Conservation (phyloP, 306 rosid genomes). For the Sicyos baderoa region DNA sequence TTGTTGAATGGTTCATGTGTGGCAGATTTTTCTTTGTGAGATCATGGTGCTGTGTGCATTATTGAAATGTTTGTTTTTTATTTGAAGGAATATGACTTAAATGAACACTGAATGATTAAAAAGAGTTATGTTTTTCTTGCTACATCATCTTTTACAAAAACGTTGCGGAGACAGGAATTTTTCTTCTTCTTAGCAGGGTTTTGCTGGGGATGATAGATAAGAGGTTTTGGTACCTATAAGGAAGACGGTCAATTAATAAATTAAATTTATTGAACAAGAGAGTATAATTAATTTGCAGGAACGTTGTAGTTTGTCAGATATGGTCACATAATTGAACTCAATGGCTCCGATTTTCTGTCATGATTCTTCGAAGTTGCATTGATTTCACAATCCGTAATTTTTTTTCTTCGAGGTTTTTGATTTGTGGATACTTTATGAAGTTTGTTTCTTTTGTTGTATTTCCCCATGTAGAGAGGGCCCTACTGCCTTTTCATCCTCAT, state of each 20-base stretch:
- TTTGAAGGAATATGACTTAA: conserved; percentile 2
- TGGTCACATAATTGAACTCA: not conserved
- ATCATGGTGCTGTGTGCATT: not conserved
- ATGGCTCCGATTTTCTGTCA: conserved; percentile 4
- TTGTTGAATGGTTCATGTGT: not conserved
- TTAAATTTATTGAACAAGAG: not conserved
- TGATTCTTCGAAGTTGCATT: not conserved
- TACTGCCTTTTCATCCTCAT: conserved; percentile 11
- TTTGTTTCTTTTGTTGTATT: not conserved
- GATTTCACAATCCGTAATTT: not conserved
- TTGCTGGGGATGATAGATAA: not conserved
- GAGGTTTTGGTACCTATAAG: not conserved
- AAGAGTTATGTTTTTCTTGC: not conserved
- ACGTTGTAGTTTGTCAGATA: conserved; percentile 14
- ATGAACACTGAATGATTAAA: not conserved
- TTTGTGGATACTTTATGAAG: conserved; percentile 5
- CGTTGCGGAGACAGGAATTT: not conserved
- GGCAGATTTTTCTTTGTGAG: not conserved
- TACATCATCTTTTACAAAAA: not conserved
- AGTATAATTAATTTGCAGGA: not conserved
- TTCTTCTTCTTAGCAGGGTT: not conserved
- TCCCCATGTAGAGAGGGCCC: not conserved
- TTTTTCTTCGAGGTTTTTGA: not conserved
- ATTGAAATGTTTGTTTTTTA: not conserved
- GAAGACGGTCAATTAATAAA: not conserved